Evolutionary conservation across 2,329 filamentous ascomycete species (phyloP), one percentile per base, ranked within the genome.

Genomic region (Periconia macrospinosa): DNA sequence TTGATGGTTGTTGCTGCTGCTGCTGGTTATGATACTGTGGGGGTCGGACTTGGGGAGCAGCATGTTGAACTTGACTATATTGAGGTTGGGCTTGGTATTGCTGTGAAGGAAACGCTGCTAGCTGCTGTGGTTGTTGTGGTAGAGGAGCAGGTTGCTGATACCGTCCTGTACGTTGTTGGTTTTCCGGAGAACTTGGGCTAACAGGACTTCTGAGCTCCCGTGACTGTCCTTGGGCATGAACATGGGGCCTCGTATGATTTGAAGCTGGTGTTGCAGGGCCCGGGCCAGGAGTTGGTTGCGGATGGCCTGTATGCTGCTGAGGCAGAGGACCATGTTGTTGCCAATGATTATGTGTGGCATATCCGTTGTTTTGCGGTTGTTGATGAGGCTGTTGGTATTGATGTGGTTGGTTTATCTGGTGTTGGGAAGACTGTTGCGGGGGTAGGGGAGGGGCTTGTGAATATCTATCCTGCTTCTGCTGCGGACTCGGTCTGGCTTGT

Each of bases 171-270:
- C 57, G 58, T 35, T 66, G 58, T 30, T 66, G 68, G 23, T 61
- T 54, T 18, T 70, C 66, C 6, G 71, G 68, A 11, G 62, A 66
- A 30, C 74, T 66, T 3, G 73, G 72, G 47, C 72, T 75, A 15
- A 75, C 70, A 9, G 71, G 72, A 41, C 72, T 74, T 30, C 66
- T 67, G 2, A 68, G 42, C 19, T 63, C 65, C 48, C 69, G 62
- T 3, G 63, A 50, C 35, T 54, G 61, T 20, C 49, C 52, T 33
- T 66, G 70, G 51, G 69, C 15, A 54, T 71, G 59, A 45, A 61
- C 56, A 17, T 68, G 66, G 30, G 72, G 53, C 66, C 61, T 55
- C 49, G 57, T 33, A 44, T 57, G 61, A 63, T 63, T 65, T 61
- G 73, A 27, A 45, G 60, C 45, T 50, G 64, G 47, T 64, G 61